Evolutionary conservation across 2,329 filamentous ascomycete species (phyloP).

Genomic region (Botrytis deweyae): DNA sequence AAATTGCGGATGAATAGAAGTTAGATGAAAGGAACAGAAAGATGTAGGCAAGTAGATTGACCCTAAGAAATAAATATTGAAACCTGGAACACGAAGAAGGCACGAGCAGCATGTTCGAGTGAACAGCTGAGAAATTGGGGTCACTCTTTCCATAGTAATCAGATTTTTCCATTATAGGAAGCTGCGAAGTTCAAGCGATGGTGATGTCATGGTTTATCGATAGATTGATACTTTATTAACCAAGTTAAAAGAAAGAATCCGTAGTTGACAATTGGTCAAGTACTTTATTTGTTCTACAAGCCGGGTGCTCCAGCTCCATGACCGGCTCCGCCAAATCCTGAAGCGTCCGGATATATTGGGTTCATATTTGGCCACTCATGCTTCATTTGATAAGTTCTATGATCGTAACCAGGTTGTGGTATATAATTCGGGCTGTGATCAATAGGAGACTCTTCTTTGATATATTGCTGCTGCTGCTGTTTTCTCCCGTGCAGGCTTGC

Average conservation of each 20-base stretch:
- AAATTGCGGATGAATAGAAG: conserved; percentile 3
- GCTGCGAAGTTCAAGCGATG: neutral
- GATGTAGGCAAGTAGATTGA: neutral
- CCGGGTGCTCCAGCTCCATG: conserved; percentile 9
- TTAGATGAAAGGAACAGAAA: neutral
- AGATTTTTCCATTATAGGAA: neutral
- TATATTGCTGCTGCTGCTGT: conserved; percentile 33
- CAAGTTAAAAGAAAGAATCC: neutral
- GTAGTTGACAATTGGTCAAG: neutral
- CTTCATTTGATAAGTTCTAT: conserved; percentile 26
- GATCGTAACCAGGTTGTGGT: conserved; percentile 29
- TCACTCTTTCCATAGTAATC: conserved; percentile 1
- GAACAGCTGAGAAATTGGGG: neutral
- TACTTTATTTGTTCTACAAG: neutral
- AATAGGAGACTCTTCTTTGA: conserved; percentile 26
- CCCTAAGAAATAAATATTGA: neutral
- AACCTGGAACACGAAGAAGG: conserved; percentile 1
- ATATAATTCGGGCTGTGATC: conserved; percentile 32
- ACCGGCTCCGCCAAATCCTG: conserved; percentile 26
- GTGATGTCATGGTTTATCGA: neutral
- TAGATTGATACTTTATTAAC: neutral
- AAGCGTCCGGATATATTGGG: conserved; percentile 21
- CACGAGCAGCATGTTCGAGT: neutral
- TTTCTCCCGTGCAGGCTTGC: conserved; percentile 46
- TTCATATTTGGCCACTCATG: conserved; percentile 31